Percentiles rank a stretch among this genome's conserved stretches.
These are phyloP conservation scores for Phanerochaete carnosa DNA, from an alignment of 768 basidiomycete genomes.

Conservation along the genomic window DNA sequence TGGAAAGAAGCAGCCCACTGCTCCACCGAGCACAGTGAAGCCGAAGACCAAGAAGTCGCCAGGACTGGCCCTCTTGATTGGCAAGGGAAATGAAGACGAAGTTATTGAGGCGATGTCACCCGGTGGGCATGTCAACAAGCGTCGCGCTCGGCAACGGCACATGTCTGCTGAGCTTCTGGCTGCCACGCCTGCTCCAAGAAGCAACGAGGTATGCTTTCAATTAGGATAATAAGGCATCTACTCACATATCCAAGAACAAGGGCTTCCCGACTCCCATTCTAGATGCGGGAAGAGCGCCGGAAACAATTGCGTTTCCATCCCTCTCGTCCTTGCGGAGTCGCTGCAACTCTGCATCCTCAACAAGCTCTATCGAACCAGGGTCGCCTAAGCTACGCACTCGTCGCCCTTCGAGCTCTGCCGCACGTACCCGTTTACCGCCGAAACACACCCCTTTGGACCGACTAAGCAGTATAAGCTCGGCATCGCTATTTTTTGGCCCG, in stretches of 20 bases:
- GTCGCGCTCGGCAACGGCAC: conserved; percentile 70
- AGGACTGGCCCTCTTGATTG: conserved; percentile 13
- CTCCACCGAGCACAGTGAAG: conserved; percentile 17
- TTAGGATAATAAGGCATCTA: neutral
- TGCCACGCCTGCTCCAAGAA: conserved; percentile 2
- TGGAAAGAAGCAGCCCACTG: conserved; percentile 8
- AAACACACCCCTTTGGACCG: conserved; percentile 43
- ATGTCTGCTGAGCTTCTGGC: conserved; percentile 57
- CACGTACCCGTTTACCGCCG: conserved; percentile 33
- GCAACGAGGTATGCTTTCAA: neutral
- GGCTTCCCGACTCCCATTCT: conserved; percentile 20
- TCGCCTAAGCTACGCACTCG: conserved; percentile 57
- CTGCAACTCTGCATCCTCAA: conserved; percentile 32
- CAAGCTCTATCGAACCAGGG: conserved; percentile 44
- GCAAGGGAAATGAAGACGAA: conserved; percentile 23
- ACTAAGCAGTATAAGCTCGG: conserved; percentile 49
- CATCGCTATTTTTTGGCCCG: conserved; percentile 69
- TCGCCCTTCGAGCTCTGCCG: conserved; percentile 18
- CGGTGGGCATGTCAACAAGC: conserved; percentile 72
- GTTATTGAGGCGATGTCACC: conserved; percentile 51
- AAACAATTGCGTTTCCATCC: conserved; percentile 36
- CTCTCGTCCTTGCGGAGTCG: conserved; percentile 33
- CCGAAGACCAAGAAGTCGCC: conserved; percentile 17
- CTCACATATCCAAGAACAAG: conserved; percentile 1
- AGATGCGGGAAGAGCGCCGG: conserved; percentile 21